These are phyloP conservation scores for Beauveria sp. DNA, from an alignment of 2,329 filamentous ascomycete species.

Conservation along the genomic window DNA sequence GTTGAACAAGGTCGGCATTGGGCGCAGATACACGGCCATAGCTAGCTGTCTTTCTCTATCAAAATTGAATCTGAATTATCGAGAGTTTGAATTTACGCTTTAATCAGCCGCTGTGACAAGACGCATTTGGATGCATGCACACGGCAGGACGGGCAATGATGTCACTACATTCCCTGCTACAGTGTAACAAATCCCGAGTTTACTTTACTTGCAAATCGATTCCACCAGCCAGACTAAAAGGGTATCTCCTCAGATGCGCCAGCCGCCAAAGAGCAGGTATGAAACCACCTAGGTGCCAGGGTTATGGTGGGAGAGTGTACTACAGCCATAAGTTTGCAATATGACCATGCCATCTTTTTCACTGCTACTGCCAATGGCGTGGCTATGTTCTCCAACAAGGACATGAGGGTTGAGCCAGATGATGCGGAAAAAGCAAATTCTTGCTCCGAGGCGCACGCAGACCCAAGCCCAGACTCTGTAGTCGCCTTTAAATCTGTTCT, in stretches of 20 bases:
- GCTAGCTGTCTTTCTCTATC: neutral
- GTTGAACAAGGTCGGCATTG: neutral
- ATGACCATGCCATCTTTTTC: slow-evolving; percentile 28
- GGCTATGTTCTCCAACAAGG: slow-evolving; percentile 22
- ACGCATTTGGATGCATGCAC: neutral
- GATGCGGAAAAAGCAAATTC: slow-evolving; percentile 33
- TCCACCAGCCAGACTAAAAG: slow-evolving; percentile 32
- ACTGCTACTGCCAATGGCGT: slow-evolving; percentile 25
- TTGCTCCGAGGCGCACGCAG: slow-evolving; percentile 34
- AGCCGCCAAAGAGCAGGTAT: slow-evolving; percentile 29
- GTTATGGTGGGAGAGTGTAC: too few relatives aligned
- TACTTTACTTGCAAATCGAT: too few relatives aligned
- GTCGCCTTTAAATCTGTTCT: slow-evolving; percentile 13
- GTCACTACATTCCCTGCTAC: neutral
- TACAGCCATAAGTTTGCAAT: slow-evolving; percentile 14
- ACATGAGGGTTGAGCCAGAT: slow-evolving; percentile 24
- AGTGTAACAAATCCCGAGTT: neutral
- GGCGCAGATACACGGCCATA: neutral
- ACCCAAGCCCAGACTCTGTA: slow-evolving; percentile 27
- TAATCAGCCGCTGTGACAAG: neutral
- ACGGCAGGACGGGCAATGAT: too few relatives aligned
- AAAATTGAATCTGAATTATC: neutral
- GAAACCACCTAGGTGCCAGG: slow-evolving; percentile 16
- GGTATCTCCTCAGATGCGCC: slow-evolving; percentile 34
- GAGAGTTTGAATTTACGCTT: too few relatives aligned